Conservation (phyloP, 345 rosid species). For the Trapa incisa region DNA sequence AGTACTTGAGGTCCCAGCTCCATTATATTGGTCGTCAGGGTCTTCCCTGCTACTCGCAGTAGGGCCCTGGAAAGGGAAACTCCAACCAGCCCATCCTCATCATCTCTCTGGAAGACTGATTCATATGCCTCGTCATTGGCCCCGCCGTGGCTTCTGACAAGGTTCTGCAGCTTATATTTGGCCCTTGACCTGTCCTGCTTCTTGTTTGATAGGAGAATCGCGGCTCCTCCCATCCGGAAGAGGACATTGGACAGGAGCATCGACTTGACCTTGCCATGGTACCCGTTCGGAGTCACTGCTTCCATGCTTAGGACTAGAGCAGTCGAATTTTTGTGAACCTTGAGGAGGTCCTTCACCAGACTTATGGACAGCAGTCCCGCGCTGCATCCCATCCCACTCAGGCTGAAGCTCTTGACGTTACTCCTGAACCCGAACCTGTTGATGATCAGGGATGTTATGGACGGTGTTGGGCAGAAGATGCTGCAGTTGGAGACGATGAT, state of each 20-base stretch:
- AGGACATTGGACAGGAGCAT: conserved; percentile 30
- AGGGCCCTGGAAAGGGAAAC: conserved; percentile 13
- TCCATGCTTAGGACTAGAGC: conserved; percentile 27
- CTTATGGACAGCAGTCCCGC: conserved; percentile 20
- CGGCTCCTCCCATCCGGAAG: conserved; percentile 28
- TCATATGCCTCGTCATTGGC: conserved; percentile 13
- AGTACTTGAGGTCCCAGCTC: conserved; percentile 10
- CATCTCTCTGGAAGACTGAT: conserved; percentile 17
- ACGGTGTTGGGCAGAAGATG: conserved; percentile 58
- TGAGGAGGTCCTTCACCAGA: conserved; percentile 19
- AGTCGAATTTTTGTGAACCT: conserved; percentile 9
- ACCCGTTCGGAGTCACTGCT: conserved; percentile 15
- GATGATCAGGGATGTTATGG: conserved; percentile 35
- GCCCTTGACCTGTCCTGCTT: conserved; percentile 9
- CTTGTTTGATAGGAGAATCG: conserved; percentile 21
- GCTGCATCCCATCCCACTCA: conserved; percentile 39
- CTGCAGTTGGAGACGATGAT: conserved; percentile 61
- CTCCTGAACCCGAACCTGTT: conserved; percentile 22
- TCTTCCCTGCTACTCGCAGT: conserved; percentile 9
- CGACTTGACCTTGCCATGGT: conserved; percentile 21
- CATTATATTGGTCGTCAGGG: conserved; percentile 13
- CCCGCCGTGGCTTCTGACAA: conserved; percentile 27
- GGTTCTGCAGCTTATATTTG: conserved; percentile 12
- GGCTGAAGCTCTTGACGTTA: conserved; percentile 21
- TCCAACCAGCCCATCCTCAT: conserved; percentile 17